Base-by-base conservation (phyloP, 331 rosid genomes). In the Malus hybrid region DNA sequence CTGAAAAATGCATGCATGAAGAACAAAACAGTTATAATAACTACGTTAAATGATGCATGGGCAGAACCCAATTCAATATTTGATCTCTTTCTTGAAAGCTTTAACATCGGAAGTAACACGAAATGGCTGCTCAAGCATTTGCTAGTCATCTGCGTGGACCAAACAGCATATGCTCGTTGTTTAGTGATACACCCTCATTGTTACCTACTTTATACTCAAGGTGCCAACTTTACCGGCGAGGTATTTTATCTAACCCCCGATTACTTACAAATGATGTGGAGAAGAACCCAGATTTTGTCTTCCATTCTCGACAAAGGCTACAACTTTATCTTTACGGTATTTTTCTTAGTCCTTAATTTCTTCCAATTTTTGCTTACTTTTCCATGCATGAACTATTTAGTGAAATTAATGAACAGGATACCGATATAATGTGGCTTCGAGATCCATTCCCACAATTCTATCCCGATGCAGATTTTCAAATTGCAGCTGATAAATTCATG, bases 1-100 rank as follows among this genome's bases (percentile, higher is more conserved):
- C 82, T 94, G 10, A 82, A 54, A 81, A 73, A 73, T 0, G 98
- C 97, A 8, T 78, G 96, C 0, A 91, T 84, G 95, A 42, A 78
- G 59, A 70, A 86, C 50, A 80, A 85, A 65, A 94, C 97, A 10
- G 88, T 94, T 50, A 84, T 94, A 42, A 24, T 94, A n/a, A 90
- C 98, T 27, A 94, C 91, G 5, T 24, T 94, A 29, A 94, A 94
- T 57, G 93, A 88, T 7, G 98, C 98, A 24, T 94, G 98, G 98
- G 94, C 94, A 8, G 88, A 88, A 61, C 90, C 93, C 27, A 81
- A 85, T 27, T 91, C 97, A 4, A 82, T 94, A 75, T 86, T 91
- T 48, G 98, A 94, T 52, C 75, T 91, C 20, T 94, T 94, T 74
- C 86, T 90, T 1, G 85, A 86, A 80, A 91, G 98, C 74, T 94